Conservation (phyloP, 148 eudicot species). For the Persicaria tinctoria region DNA sequence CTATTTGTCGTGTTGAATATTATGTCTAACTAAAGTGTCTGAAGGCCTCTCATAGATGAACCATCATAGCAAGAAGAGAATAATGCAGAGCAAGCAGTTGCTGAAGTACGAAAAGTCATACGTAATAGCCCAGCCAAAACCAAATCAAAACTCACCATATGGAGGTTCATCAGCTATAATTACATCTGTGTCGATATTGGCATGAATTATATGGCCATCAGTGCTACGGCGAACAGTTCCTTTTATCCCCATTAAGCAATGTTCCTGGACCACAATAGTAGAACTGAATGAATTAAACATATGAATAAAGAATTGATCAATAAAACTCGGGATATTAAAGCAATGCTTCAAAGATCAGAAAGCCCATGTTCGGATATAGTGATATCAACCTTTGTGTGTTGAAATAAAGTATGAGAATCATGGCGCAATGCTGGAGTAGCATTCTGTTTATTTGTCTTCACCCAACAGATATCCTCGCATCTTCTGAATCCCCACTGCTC, state of each 20-base stretch:
- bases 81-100: background rate
- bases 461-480: constrained; percentile 99
- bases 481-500: constrained; percentile 96
- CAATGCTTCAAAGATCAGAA: constrained; percentile 6
- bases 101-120: too few relatives aligned
- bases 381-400: constrained; percentile 74
- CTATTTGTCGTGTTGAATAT: background rate
- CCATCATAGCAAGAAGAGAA: background rate
- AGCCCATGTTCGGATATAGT: background rate
- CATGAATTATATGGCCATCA: constrained; percentile 98
- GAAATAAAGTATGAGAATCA: constrained; percentile 93
- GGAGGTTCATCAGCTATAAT: constrained; percentile 97
- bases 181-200: constrained; percentile 95
- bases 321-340: background rate
- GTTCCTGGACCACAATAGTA: constrained; percentile 53
- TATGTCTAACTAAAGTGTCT: background rate
- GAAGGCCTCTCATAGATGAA: background rate
- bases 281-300: too few relatives aligned
- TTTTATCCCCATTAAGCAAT: constrained; percentile 97
- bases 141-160: constrained; percentile 40
- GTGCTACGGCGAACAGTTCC: constrained; percentile 98
- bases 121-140: too few relatives aligned
- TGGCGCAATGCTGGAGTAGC: constrained; percentile 85
- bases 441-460: constrained; percentile 86
- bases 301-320: background rate